Conservation (phyloP, 2,329 filamentous ascomycete species). For the Pseudopithomyces maydicus region DNA sequence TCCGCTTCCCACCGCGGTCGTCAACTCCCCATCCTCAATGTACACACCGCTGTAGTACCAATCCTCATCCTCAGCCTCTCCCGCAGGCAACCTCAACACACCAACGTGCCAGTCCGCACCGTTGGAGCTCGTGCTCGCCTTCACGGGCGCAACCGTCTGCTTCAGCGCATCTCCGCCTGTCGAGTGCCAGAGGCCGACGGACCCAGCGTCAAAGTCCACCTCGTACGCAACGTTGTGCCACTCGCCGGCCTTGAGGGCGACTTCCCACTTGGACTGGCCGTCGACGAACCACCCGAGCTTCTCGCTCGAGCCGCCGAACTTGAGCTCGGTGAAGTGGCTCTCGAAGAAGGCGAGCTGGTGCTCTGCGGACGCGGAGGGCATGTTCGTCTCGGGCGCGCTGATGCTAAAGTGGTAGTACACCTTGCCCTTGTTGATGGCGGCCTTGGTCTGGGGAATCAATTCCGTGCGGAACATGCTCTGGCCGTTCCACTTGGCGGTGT, state of each 20-base stretch:
- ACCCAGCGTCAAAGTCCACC: constrained; percentile 67
- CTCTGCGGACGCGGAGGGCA: constrained; percentile 66
- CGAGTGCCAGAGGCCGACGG: constrained; percentile 72
- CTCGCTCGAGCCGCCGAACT: constrained; percentile 60
- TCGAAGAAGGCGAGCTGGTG: constrained; percentile 71
- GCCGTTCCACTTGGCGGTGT: constrained; percentile 72
- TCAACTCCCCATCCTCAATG: constrained; percentile 62
- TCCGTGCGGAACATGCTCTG: constrained; percentile 74
- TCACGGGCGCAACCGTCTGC: constrained; percentile 65
- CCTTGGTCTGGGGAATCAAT: constrained; percentile 72
- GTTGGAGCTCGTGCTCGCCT: constrained; percentile 66
- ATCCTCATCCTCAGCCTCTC: constrained; percentile 65
- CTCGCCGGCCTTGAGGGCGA: constrained; percentile 63
- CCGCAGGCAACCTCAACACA: constrained; percentile 68
- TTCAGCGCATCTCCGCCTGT: constrained; percentile 63
- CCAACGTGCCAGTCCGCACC: constrained; percentile 76
- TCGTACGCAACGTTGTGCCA: constrained; percentile 81
- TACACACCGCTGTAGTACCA: constrained; percentile 76
- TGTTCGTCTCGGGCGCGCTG: constrained; percentile 62
- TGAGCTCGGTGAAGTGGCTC: constrained; percentile 76
- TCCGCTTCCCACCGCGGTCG: constrained; percentile 39
- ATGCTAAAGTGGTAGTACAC: constrained; percentile 77
- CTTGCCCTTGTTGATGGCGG: constrained; percentile 67
- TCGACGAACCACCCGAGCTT: constrained; percentile 69
- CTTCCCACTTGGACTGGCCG: constrained; percentile 66